Evolutionary conservation across 768 basidiomycete genomes (phyloP).

Genomic region (Mycena floridula): DNA sequence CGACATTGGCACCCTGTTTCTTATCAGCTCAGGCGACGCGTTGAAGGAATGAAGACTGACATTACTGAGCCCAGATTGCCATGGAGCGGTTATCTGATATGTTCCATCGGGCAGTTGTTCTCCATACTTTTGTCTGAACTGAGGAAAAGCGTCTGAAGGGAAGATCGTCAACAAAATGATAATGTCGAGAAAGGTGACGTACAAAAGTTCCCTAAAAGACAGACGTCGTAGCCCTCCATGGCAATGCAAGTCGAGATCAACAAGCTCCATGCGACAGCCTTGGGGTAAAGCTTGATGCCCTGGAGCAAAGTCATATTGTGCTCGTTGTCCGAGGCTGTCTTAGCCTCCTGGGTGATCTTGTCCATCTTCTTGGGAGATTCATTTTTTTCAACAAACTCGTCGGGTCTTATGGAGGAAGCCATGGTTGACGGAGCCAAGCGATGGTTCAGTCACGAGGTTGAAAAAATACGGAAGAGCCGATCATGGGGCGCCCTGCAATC

Average conservation of each 20-base stretch:
- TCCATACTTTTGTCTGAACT: constrained; percentile 14
- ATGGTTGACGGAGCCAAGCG: no score
- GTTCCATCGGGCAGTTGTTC: constrained; percentile 10
- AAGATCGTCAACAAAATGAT: not conserved
- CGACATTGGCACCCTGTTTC: constrained; percentile 13
- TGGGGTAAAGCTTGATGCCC: constrained; percentile 12
- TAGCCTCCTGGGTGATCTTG: not conserved
- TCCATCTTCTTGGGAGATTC: no score
- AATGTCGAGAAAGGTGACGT: not conserved
- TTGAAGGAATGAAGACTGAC: not conserved
- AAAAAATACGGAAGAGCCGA: no score
- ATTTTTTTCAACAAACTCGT: no score
- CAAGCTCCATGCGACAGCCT: constrained; percentile 13
- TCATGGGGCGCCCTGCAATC: no score
- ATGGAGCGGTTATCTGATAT: constrained; percentile 13
- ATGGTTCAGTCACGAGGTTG: no score
- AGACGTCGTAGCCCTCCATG: constrained; percentile 18
- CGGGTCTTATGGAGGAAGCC: no score
- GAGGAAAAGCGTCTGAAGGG: constrained; percentile 13
- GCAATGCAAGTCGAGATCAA: constrained; percentile 14
- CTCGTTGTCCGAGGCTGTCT: constrained; percentile 13
- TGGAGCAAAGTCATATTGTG: constrained; percentile 12
- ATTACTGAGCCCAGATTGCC: constrained; percentile 12
- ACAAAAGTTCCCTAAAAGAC: constrained; percentile 14
- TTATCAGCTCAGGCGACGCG: not conserved